phyloP scores from a whole-genome alignment of 768 basidiomycete species.

The Collybiopsis confluens region DNA sequence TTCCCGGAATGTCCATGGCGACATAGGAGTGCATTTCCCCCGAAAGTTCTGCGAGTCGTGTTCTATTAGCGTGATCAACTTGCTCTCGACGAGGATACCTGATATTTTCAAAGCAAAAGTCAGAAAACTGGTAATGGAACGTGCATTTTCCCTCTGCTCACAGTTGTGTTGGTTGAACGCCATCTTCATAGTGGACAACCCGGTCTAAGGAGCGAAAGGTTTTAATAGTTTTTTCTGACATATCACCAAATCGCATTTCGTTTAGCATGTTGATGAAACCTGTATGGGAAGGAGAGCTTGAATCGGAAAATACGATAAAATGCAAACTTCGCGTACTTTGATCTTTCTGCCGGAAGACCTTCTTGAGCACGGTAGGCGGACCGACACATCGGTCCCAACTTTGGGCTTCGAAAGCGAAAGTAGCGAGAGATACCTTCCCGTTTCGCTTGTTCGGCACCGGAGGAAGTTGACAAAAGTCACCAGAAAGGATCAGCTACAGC shows the following conservation, averaged over 20 bases:
- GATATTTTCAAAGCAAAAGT: not conserved
- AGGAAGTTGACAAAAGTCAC: slow-evolving; percentile 86
- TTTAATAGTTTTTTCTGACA: slow-evolving; percentile 37
- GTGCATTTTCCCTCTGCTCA: slow-evolving; percentile 25
- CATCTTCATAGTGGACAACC: slow-evolving; percentile 58
- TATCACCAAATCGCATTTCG: slow-evolving; percentile 73
- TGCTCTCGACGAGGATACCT: slow-evolving; percentile 71
- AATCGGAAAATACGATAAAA: not conserved
- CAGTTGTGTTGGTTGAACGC: slow-evolving; percentile 81
- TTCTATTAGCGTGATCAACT: slow-evolving; percentile 65
- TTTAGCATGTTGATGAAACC: slow-evolving; percentile 86
- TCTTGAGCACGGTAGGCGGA: slow-evolving; percentile 49
- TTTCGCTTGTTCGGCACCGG: slow-evolving; percentile 61
- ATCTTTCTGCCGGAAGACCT: slow-evolving; percentile 87
- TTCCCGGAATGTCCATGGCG: slow-evolving; percentile 42
- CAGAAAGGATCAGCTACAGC: slow-evolving; percentile 71
- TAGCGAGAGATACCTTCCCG: slow-evolving; percentile 41
- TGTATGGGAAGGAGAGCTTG: slow-evolving; percentile 15
- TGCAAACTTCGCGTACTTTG: slow-evolving; percentile 38
- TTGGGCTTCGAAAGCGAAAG: slow-evolving; percentile 77
- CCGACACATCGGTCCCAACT: slow-evolving; percentile 69
- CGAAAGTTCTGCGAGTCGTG: slow-evolving; percentile 41
- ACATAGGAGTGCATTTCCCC: slow-evolving; percentile 34
- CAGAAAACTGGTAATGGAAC: slow-evolving; percentile 1
- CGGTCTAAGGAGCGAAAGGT: slow-evolving; percentile 58